A percentile compares a stretch with the other conserved stretches of the same genome.
phyloP scores from a whole-genome alignment of 2,329 filamentous ascomycete species.

The Fusarium mundagurra region DNA sequence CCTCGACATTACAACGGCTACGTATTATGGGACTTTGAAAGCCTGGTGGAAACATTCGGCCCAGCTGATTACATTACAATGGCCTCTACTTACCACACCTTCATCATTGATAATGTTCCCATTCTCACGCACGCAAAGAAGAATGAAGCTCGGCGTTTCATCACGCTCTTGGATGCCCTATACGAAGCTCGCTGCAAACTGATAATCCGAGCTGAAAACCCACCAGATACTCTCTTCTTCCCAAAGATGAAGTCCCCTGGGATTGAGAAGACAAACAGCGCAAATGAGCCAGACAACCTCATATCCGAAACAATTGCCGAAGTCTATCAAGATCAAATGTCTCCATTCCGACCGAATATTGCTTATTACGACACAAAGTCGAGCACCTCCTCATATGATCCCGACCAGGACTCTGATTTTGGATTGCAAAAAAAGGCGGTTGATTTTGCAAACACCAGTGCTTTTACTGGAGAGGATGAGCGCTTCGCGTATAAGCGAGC shows the following conservation, averaged over 20 bases:
- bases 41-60: conserved; percentile 75
- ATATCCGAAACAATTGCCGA: conserved; percentile 63
- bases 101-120: conserved; percentile 77
- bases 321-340: conserved; percentile 80
- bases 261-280: background rate
- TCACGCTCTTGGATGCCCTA: conserved; percentile 81
- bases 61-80: conserved; percentile 86
- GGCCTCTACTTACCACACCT: conserved; percentile 81
- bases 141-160: conserved; percentile 83
- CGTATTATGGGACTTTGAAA: conserved; percentile 72
- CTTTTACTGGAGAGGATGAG: conserved; percentile 84
- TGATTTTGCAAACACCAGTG: conserved; percentile 75
- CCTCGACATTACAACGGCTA: conserved; percentile 66
- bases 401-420: conserved; percentile 68
- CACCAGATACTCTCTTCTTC: conserved; percentile 82
- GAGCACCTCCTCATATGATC: conserved; percentile 60
- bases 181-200: conserved; percentile 86
- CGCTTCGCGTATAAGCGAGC: conserved; percentile 84
- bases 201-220: conserved; percentile 71
- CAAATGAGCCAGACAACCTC: conserved; percentile 48
- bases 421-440: conserved; percentile 52
- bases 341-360: conserved; percentile 82
- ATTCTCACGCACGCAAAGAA: conserved; percentile 74
- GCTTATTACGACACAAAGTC: conserved; percentile 67
- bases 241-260: conserved; percentile 61